Conservation (phyloP, 768 basidiomycete species). For the Serendipita sp. region DNA sequence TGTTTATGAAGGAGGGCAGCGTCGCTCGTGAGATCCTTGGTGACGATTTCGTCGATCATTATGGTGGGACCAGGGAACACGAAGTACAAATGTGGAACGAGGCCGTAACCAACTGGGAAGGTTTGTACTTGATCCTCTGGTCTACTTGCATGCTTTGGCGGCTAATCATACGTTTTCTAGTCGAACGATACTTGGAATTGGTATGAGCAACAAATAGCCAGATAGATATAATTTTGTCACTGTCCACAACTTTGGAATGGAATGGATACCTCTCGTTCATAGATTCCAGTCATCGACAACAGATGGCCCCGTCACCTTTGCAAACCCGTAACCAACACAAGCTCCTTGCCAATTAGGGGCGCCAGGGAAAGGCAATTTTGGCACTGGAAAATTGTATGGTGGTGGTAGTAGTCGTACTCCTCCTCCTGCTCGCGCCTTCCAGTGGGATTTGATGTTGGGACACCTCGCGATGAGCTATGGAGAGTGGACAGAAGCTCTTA, state of each 20-base stretch:
- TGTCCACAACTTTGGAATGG: not conserved
- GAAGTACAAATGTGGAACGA: conserved; percentile 76
- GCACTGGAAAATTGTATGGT: not conserved
- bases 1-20: conserved; percentile 64
- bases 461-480: conserved; percentile 51
- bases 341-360: conserved; percentile 1
- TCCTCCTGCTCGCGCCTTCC: conserved; percentile 42
- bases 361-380: not conserved
- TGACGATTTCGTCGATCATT: conserved; percentile 85
- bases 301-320: not conserved
- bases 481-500: conserved; percentile 7
- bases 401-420: not conserved
- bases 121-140: conserved; percentile 26
- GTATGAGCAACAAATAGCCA: conserved; percentile 26
- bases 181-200: conserved; percentile 75
- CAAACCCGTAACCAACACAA: not conserved
- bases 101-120: conserved; percentile 90
- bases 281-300: not conserved
- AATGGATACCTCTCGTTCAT: not conserved
- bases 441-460: conserved; percentile 46
- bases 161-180: conserved; percentile 24
- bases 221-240: not conserved
- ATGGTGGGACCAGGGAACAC: conserved; percentile 85
- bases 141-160: not conserved
- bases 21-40: conserved; percentile 72